phyloP scores from a whole-genome alignment of 2,329 filamentous ascomycete genomes.

The Colletotrichum sp. region DNA sequence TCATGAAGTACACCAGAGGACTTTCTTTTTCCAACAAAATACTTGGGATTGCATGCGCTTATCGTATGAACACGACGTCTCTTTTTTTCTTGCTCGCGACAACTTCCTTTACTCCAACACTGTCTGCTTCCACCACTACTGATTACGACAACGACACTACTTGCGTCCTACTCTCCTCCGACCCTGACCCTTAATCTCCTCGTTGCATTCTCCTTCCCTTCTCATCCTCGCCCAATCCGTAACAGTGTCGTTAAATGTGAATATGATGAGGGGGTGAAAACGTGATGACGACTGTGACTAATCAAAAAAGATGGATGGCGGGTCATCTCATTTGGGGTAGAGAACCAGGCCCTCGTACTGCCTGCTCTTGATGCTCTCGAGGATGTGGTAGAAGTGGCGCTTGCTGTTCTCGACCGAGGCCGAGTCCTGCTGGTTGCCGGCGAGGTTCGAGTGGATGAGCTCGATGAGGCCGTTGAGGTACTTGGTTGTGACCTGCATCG shows the following conservation, averaged over 20 bases:
- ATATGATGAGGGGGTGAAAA: background rate
- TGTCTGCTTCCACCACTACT: background rate
- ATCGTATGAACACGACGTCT: constrained; percentile 12
- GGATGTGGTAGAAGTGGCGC: constrained; percentile 91
- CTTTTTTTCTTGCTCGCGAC: background rate
- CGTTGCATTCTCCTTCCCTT: background rate
- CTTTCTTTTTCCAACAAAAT: background rate
- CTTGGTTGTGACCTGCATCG: constrained; percentile 79
- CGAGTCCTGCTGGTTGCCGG: constrained; percentile 82
- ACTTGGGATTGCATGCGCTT: constrained; percentile 15
- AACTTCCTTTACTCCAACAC: background rate
- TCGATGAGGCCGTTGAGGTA: constrained; percentile 98
- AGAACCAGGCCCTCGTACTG: constrained; percentile 93
- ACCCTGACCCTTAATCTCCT: background rate
- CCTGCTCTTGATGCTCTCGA: constrained; percentile 90
- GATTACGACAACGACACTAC: background rate
- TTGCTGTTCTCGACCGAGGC: constrained; percentile 85
- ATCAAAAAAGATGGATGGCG: background rate
- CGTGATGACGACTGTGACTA: background rate
- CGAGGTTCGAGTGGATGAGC: constrained; percentile 94
- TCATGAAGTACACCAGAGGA: background rate
- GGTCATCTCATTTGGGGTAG: constrained; percentile 47
- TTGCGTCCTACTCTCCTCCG: background rate
- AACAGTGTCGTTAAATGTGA: background rate
- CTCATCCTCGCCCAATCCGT: background rate